Evolutionary conservation across 306 rosid genomes (phyloP).

Genomic region (Luffa acutangula): DNA sequence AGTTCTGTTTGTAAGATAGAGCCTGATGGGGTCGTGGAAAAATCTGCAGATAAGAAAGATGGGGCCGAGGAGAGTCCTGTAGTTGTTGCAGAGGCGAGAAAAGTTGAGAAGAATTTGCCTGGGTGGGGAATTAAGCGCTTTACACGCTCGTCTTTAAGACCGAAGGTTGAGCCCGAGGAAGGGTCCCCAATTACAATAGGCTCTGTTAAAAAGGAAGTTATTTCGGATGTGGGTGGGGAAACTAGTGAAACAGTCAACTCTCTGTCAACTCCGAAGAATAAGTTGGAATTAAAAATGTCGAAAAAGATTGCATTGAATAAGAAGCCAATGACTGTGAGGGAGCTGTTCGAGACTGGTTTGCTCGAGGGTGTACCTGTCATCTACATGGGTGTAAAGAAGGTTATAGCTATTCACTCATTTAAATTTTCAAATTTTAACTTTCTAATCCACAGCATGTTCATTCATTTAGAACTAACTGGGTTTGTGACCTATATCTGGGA

Average conservation of each 20-base stretch:
- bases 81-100: background rate
- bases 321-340: conserved; percentile 67
- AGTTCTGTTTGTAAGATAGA: conserved; percentile 9
- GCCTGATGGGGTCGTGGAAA: conserved; percentile 5
- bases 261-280: conserved; percentile 25
- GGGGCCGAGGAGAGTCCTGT: conserved; percentile 18
- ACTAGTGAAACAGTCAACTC: conserved; percentile 13
- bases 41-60: conserved; percentile 10
- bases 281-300: conserved; percentile 59
- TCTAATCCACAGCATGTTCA: background rate
- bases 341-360: conserved; percentile 85
- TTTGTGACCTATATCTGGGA: background rate
- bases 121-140: conserved; percentile 25
- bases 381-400: conserved; percentile 88
- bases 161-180: conserved; percentile 21
- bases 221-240: conserved; percentile 24
- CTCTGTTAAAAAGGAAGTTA: conserved; percentile 11
- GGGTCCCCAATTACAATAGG: conserved; percentile 7
- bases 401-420: conserved; percentile 15
- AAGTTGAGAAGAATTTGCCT: conserved; percentile 9
- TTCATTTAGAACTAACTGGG: background rate
- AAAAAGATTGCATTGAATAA: conserved; percentile 43
- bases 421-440: background rate
- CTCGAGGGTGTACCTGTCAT: conserved; percentile 86
- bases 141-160: conserved; percentile 29